Percentiles rank a stretch among this genome's conserved stretches.
These are phyloP conservation scores for Barnettozyma californica DNA, from an alignment of 805 yeast genomes.

Conservation along the genomic window DNA sequence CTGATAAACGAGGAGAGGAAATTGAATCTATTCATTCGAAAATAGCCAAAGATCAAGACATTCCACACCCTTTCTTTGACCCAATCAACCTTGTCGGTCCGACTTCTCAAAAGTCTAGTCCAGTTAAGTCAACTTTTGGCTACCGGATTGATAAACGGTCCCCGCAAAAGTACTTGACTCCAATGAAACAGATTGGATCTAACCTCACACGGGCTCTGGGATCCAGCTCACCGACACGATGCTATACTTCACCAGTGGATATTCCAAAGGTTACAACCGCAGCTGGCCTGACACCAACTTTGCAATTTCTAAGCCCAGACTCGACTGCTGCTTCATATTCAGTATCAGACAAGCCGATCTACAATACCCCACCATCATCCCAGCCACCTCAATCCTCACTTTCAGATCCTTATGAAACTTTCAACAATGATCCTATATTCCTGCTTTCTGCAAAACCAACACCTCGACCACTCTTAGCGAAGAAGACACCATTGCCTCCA, in stretches of 20 bases:
- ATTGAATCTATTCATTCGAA: neutral
- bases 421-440: neutral
- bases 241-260: neutral
- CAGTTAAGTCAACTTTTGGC: neutral
- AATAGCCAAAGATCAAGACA: neutral
- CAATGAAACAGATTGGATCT: neutral
- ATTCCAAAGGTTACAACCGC: too few species aligned
- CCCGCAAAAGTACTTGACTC: neutral
- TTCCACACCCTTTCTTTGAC: neutral
- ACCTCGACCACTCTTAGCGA: neutral
- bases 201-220: neutral
- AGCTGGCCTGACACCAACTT: too few species aligned
- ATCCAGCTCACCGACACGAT: neutral
- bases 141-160: neutral
- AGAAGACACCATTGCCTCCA: neutral
- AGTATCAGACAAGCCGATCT: neutral
- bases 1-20: neutral
- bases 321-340: too few species aligned
- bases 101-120: neutral
- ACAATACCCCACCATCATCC: neutral
- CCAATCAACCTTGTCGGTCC: neutral
- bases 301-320: too few species aligned
- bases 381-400: neutral
- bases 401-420: neutral
- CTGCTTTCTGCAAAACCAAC: constrained; percentile 3